phyloP scores from a whole-genome alignment of 768 basidiomycete species.

The Termitomyces sp. region DNA sequence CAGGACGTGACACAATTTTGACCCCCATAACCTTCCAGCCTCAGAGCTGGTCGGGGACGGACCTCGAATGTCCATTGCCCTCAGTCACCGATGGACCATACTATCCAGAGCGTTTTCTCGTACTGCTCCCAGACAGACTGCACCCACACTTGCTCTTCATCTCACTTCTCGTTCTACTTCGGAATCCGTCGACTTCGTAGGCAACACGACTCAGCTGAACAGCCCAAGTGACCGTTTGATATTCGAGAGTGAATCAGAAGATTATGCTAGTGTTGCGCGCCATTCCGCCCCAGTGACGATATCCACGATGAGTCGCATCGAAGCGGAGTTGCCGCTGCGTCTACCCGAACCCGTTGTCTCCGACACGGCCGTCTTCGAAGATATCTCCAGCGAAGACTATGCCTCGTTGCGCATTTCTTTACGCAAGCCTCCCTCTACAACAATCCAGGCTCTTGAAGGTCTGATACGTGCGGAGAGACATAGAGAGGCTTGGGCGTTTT shows the following conservation, averaged over 20 bases:
- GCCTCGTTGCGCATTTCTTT: not conserved
- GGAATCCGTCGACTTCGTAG: constrained; percentile 2
- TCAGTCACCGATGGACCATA: constrained; percentile 17
- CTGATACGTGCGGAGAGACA: constrained; percentile 22
- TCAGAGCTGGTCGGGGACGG: not conserved
- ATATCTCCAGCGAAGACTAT: constrained; percentile 26
- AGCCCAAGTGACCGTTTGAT: constrained; percentile 12
- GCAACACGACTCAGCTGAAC: not conserved
- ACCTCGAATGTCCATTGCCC: constrained; percentile 33
- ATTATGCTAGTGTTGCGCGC: constrained; percentile 22
- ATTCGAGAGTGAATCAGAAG: constrained; percentile 30
- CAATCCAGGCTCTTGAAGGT: constrained; percentile 17
- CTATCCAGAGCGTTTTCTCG: constrained; percentile 12
- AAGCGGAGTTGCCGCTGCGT: constrained; percentile 25
- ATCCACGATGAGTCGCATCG: constrained; percentile 25
- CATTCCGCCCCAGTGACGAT: constrained; percentile 13
- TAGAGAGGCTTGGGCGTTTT: constrained; percentile 27
- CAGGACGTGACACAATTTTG: constrained; percentile 13
- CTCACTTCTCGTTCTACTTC: constrained; percentile 7
- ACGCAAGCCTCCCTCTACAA: constrained; percentile 8
- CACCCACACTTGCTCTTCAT: constrained; percentile 7
- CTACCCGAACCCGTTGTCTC: constrained; percentile 24
- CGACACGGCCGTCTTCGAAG: constrained; percentile 33
- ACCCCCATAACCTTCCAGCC: not conserved
- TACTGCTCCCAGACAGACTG: constrained; percentile 12